These are phyloP conservation scores for Pseudogymnoascus sp. DNA, from an alignment of 2,329 filamentous ascomycete species.

Conservation along the genomic window DNA sequence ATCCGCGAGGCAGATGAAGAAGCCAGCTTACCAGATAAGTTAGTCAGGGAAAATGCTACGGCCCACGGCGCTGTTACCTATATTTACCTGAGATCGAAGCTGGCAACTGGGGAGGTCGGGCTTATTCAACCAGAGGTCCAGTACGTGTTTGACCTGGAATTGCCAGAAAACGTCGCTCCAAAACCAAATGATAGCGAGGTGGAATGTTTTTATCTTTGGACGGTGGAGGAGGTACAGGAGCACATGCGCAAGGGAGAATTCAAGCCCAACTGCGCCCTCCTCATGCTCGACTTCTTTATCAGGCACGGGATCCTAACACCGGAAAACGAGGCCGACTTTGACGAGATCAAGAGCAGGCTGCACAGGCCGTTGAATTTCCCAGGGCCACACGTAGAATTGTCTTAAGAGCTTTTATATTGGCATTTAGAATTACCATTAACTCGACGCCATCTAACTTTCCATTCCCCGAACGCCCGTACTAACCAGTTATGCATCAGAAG, in stretches of 20 bases:
- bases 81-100: slow-evolving; percentile 68
- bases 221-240: slow-evolving; percentile 65
- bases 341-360: slow-evolving; percentile 67
- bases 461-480: slow-evolving; percentile 10
- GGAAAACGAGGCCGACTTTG: slow-evolving; percentile 71
- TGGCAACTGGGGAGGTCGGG: slow-evolving; percentile 71
- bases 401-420: not conserved
- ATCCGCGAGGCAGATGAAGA: slow-evolving; percentile 86
- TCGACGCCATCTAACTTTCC: slow-evolving; percentile 12
- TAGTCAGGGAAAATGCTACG: slow-evolving; percentile 56
- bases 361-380: slow-evolving; percentile 79
- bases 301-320: slow-evolving; percentile 72
- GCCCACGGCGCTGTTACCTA: slow-evolving; percentile 72
- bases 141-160: slow-evolving; percentile 82
- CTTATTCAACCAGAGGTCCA: slow-evolving; percentile 86
- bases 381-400: slow-evolving; percentile 45
- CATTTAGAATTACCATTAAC: slow-evolving; percentile 7
- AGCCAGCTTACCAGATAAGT: slow-evolving; percentile 64
- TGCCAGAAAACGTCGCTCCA: slow-evolving; percentile 61
- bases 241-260: slow-evolving; percentile 67
- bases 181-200: slow-evolving; percentile 84
- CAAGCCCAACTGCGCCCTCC: slow-evolving; percentile 85
- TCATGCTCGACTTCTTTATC: slow-evolving; percentile 84
- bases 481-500: slow-evolving; percentile 1
- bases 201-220: slow-evolving; percentile 72